Conservation (phyloP, 2,329 filamentous ascomycete species). For the Alternaria postmessia region DNA sequence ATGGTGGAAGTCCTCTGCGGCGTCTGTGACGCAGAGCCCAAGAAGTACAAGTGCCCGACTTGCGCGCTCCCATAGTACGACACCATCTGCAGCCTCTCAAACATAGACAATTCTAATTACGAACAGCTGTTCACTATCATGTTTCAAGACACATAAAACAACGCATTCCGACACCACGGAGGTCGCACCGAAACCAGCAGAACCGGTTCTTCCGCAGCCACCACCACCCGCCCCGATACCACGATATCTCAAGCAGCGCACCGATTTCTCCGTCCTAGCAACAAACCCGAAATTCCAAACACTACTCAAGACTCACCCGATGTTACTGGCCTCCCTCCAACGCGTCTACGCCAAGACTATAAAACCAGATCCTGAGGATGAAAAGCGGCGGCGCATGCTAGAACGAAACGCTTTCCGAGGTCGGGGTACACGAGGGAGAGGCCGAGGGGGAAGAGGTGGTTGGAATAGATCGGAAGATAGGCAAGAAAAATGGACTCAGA, state of each 20-base stretch:
- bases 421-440: slow-evolving; percentile 23
- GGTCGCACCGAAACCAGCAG: slow-evolving; percentile 2
- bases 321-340: slow-evolving; percentile 36
- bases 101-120: not conserved
- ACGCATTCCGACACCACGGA: slow-evolving; percentile 25
- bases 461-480: slow-evolving; percentile 14
- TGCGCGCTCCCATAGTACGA: slow-evolving; percentile 57
- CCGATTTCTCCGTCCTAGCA: slow-evolving; percentile 44
- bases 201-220: slow-evolving; percentile 32
- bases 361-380: slow-evolving; percentile 41
- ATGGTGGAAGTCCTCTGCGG: slow-evolving; percentile 52
- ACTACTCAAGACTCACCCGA: slow-evolving; percentile 38
- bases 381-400: slow-evolving; percentile 21
- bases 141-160: slow-evolving; percentile 45
- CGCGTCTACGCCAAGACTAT: slow-evolving; percentile 47
- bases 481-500: slow-evolving; percentile 37
- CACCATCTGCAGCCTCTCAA: not conserved
- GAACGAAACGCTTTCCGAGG: slow-evolving; percentile 27
- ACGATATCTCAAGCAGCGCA: slow-evolving; percentile 41
- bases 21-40: slow-evolving; percentile 54
- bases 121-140: slow-evolving; percentile 41
- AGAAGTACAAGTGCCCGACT: slow-evolving; percentile 61
- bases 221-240: slow-evolving; percentile 39
- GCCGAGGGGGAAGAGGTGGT: slow-evolving; percentile 27
- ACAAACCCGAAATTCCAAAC: slow-evolving; percentile 37